These are phyloP conservation scores for Arabis hirsuta DNA, from an alignment of 345 rosid genomes.

Conservation along the genomic window DNA sequence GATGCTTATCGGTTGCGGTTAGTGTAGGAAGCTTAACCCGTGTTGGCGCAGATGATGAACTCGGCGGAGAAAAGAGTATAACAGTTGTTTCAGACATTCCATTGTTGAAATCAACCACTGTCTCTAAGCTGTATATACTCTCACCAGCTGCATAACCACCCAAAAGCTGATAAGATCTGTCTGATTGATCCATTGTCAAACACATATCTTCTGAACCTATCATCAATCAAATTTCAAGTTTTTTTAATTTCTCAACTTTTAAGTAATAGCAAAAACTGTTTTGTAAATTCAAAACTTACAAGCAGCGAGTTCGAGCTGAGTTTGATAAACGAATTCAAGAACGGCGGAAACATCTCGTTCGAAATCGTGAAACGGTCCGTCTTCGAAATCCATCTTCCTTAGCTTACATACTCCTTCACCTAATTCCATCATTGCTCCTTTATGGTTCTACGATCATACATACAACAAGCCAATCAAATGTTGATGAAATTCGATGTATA, in stretches of 20 bases:
- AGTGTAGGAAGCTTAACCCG: conserved; percentile 70
- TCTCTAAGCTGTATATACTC: conserved; percentile 58
- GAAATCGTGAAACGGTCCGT: conserved; percentile 74
- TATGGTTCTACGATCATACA: conserved; percentile 61
- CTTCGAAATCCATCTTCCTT: conserved; percentile 71
- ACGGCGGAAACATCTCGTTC: conserved; percentile 73
- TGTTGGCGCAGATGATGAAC: conserved; percentile 38
- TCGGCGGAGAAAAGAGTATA: conserved; percentile 57
- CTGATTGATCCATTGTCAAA: conserved; percentile 78
- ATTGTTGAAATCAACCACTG: conserved; percentile 42
- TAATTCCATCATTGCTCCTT: conserved; percentile 95
- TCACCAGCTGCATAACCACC: conserved; percentile 90
- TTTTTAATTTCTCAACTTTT: no score
- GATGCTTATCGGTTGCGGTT: conserved; percentile 44
- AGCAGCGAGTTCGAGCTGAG: conserved; percentile 90
- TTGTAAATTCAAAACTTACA: conserved; percentile 49
- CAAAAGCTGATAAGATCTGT: conserved; percentile 79
- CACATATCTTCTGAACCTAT: conserved; percentile 80
- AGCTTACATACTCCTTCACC: conserved; percentile 91
- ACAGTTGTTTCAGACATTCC: conserved; percentile 38
- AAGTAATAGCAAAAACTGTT: no score
- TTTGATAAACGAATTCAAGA: conserved; percentile 76
- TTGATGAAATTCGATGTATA: not conserved
- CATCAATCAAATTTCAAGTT: no score
- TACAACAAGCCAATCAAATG: not conserved